Base-by-base conservation (phyloP, 495 filamentous ascomycete species). In the Aspergillus biplanus region DNA sequence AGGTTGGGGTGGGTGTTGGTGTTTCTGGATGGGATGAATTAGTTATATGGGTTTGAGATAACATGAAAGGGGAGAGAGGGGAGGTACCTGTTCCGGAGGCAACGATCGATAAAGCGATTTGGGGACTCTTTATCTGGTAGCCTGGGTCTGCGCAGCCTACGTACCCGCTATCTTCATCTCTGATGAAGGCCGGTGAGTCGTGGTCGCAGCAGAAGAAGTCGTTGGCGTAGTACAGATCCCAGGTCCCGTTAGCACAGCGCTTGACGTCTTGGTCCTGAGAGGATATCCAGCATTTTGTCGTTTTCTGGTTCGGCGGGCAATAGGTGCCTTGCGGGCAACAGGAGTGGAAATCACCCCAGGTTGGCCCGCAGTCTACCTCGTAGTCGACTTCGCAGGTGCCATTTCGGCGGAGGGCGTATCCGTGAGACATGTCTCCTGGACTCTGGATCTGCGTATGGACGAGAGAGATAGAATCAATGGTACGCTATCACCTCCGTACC, bases 141-240 rank as follows among this genome's bases (percentile, higher is more conserved):
- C 5, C 21, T 21, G 7, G 11, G 21, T 50, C 47, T 16, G 21
- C 47, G 9, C 47, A 50, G 4, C 47, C 47, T 11, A 50, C 47
- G 21, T 50, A 21, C 9, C 47, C 47, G 6, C 12, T 7, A 7
- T 50, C 15, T 15, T 44, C 4, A 12, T 44, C 39, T 21, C 47
- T 13, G 0, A 50, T 18, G 21, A 50, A 50, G 1, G 11, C 47
- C 4, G 47, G 4, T 3, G n/a, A 18, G 12, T 16, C 47, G 8
- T 16, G 47, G 21, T 50, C 47, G 9, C 47, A 50, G 15, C 47
- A 50, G 47, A 50, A 50, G 21, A 50, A 50, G 47, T 50, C 15
- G 6, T 21, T 5, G 12, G 47, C 47, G 47, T 50, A 50, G 15
- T 50, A 50, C n/a, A 50, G 47, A 21, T 50, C 21, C 47, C 47